Conservation (phyloP, 352 stramenopile genomes). For the Pythium vanterpoolii region DNA sequence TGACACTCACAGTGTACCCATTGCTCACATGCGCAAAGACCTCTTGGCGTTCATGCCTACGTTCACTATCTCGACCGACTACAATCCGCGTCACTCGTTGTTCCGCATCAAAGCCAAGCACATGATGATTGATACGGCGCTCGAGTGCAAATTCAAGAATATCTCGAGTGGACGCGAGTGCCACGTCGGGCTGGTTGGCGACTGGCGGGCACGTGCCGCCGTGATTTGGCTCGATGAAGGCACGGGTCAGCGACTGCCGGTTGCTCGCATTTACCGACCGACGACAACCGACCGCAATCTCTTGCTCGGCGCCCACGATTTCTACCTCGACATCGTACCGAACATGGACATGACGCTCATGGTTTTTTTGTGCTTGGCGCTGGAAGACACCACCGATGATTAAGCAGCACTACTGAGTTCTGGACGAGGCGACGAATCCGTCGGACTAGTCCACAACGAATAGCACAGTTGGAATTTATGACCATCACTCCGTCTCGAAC, state of each 20-base stretch:
- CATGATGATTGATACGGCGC: slow-evolving; percentile 9
- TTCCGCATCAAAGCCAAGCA: slow-evolving; percentile 21
- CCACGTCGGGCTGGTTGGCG: slow-evolving; percentile 16
- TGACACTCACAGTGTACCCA: too few species aligned
- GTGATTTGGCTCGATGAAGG: slow-evolving; percentile 18
- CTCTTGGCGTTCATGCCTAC: slow-evolving; percentile 16
- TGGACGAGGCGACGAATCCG: too few species aligned
- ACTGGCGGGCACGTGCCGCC: slow-evolving; percentile 19
- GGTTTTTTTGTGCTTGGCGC: slow-evolving; percentile 17
- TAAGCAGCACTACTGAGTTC: too few species aligned
- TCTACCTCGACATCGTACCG: slow-evolving; percentile 22
- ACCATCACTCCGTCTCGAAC: too few species aligned
- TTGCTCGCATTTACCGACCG: slow-evolving; percentile 23
- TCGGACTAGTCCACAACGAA: too few species aligned
- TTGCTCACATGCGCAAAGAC: slow-evolving; percentile 21
- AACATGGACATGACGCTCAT: slow-evolving; percentile 24
- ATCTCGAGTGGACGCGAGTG: slow-evolving; percentile 1
- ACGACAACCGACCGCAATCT: slow-evolving; percentile 9
- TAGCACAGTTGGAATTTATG: too few species aligned
- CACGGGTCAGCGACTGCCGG: background rate
- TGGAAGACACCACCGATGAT: background rate
- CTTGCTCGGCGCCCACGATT: slow-evolving; percentile 18
- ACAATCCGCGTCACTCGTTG: background rate
- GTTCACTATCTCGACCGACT: slow-evolving; percentile 17
- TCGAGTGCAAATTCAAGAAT: slow-evolving; percentile 19